A percentile compares a stretch with the other conserved stretches of the same genome.
phyloP scores from a whole-genome alignment of 176 grass and related monocot genomes.

The Oryza australiensis region DNA sequence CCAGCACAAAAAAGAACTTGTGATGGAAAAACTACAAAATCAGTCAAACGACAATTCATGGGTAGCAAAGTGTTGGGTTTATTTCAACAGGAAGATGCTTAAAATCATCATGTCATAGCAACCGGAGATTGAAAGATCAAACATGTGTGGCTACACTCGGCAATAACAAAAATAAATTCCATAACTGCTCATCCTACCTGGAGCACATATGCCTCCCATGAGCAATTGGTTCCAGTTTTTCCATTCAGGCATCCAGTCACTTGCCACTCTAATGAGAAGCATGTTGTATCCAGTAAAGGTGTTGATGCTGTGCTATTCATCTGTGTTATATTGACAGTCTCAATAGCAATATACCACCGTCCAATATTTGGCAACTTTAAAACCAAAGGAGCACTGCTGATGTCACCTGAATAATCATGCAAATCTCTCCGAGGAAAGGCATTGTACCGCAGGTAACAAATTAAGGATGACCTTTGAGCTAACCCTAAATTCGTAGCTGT shows the following conservation, averaged over 20 bases:
- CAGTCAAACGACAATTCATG: neutral
- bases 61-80: neutral
- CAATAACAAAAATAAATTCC: conserved; percentile 18
- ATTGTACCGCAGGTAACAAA: conserved; percentile 70
- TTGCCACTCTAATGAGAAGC: conserved; percentile 90
- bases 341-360: conserved; percentile 82
- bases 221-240: conserved; percentile 83
- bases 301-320: conserved; percentile 47
- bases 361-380: conserved; percentile 83
- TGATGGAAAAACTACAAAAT: conserved; percentile 14
- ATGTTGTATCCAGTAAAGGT: conserved; percentile 45
- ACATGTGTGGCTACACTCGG: neutral
- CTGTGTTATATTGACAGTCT: conserved; percentile 54
- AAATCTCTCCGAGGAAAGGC: conserved; percentile 68
- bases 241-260: conserved; percentile 62
- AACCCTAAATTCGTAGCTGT: conserved; percentile 37
- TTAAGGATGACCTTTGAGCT: conserved; percentile 44
- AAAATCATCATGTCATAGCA: neutral
- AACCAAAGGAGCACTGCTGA: conserved; percentile 62
- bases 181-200: conserved; percentile 46
- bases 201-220: conserved; percentile 68
- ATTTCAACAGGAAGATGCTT: conserved; percentile 2
- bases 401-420: conserved; percentile 82
- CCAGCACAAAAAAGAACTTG: conserved; percentile 12
- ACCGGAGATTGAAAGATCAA: neutral